Evolutionary conservation across 1,284 basidiomycete genomes (phyloP).

Genomic region (Vanrija humicola): DNA sequence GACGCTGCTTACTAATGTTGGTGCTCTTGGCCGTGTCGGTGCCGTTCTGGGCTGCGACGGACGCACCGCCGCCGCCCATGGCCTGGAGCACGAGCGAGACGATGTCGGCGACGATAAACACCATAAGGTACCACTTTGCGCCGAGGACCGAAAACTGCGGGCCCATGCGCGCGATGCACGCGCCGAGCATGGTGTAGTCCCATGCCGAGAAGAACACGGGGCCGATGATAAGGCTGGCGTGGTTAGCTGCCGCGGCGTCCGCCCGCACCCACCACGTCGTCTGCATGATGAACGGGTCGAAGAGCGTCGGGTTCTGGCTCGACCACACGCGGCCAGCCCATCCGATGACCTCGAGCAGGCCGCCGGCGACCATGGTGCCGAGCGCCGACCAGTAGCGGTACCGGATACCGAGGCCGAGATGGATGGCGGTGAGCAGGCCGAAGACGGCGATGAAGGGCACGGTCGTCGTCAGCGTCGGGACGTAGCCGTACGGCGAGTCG

Average conservation of each 20-base stretch:
- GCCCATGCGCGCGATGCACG: slow-evolving; percentile 37
- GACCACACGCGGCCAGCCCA: slow-evolving; percentile 39
- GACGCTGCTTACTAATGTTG: too few relatives aligned
- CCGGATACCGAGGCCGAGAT: slow-evolving; percentile 52
- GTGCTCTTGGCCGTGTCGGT: too few relatives aligned
- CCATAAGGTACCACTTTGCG: slow-evolving; percentile 35
- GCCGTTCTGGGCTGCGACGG: slow-evolving; percentile 8
- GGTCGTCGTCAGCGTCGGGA: slow-evolving; percentile 15
- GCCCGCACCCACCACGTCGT: slow-evolving; percentile 29
- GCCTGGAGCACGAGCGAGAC: slow-evolving; percentile 46
- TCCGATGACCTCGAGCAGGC: slow-evolving; percentile 54
- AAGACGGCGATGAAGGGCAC: slow-evolving; percentile 33
- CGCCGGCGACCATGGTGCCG: slow-evolving; percentile 55
- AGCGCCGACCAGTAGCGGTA: slow-evolving; percentile 55
- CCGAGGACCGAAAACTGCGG: slow-evolving; percentile 36
- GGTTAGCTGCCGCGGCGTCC: background rate
- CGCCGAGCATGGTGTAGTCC: slow-evolving; percentile 39
- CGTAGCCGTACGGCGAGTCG: slow-evolving; percentile 36
- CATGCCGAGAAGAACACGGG: slow-evolving; percentile 46
- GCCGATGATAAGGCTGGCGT: slow-evolving; percentile 38
- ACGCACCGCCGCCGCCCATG: slow-evolving; percentile 43
- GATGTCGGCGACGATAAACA: slow-evolving; percentile 44
- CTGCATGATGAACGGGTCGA: slow-evolving; percentile 53
- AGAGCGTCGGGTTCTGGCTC: slow-evolving; percentile 19
- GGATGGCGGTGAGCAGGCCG: slow-evolving; percentile 43